Evolutionary conservation across 176 grass and related monocot species (phyloP).

Genomic region (Musa troglodytarum): DNA sequence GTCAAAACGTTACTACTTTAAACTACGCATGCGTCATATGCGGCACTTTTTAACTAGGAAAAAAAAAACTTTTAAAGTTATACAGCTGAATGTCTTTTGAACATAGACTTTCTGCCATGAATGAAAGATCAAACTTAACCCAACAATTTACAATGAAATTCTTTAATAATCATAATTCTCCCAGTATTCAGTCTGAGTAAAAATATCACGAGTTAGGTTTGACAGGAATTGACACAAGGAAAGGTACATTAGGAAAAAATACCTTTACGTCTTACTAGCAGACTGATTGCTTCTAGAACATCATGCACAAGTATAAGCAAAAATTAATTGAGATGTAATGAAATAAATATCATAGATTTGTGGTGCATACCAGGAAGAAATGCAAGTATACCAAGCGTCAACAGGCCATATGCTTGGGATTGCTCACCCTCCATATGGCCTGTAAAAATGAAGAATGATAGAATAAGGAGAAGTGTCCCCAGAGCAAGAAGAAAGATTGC

Average conservation of each 20-base stretch:
- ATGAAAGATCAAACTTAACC: not conserved
- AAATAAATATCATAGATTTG: not conserved
- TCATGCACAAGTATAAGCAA: not conserved
- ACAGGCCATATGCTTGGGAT: conserved; percentile 69
- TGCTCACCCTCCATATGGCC: conserved; percentile 85
- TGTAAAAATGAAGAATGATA: conserved; percentile 73
- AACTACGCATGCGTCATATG: not conserved
- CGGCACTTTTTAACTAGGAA: not conserved
- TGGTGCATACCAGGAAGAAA: conserved; percentile 83
- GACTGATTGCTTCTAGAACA: not conserved
- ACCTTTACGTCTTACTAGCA: not conserved
- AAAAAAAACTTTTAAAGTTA: no score
- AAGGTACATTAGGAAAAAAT: not conserved
- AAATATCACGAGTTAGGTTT: not conserved
- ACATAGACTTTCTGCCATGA: not conserved
- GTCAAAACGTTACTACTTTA: no score
- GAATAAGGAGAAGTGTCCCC: conserved; percentile 52
- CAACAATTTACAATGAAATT: not conserved
- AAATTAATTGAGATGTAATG: not conserved
- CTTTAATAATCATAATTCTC: not conserved
- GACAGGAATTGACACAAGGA: not conserved
- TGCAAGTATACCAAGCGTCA: conserved; percentile 72
- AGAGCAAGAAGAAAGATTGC: conserved; percentile 74
- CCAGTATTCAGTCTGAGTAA: not conserved
- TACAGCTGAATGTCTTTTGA: no score